These are phyloP conservation scores for Eucalyptus microcorys DNA, from an alignment of 345 rosid genomes.

Conservation along the genomic window DNA sequence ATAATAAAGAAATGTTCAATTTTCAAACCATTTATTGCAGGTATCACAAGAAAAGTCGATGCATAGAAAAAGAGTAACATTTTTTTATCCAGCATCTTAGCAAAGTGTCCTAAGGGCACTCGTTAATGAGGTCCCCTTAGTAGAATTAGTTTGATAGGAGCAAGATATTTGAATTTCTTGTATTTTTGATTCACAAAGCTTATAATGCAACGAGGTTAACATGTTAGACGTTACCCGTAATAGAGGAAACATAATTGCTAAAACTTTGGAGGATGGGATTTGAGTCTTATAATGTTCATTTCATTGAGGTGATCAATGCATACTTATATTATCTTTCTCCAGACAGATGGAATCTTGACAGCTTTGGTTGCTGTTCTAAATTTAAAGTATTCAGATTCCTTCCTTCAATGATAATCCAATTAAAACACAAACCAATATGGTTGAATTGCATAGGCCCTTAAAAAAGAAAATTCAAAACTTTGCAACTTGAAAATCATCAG, in stretches of 20 bases:
- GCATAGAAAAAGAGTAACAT: neutral
- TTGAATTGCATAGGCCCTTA: neutral
- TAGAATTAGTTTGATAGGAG: neutral
- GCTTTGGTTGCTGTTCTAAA: neutral
- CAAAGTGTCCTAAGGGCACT: neutral
- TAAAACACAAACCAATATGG: neutral
- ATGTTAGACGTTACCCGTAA: neutral
- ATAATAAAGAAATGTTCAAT: neutral
- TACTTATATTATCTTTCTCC: neutral
- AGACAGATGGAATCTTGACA: slow-evolving; percentile 6
- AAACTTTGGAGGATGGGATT: neutral
- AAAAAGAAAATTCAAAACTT: neutral
- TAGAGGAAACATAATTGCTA: neutral
- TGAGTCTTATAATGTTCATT: neutral
- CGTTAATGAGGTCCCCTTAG: neutral
- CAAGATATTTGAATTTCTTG: neutral
- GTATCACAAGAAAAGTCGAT: neutral
- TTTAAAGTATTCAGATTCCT: neutral
- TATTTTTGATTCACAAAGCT: neutral
- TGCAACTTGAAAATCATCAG: neutral
- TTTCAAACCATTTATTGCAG: neutral
- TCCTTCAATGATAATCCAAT: neutral
- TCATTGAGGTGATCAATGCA: neutral
- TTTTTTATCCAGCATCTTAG: neutral
- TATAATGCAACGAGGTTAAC: neutral